Evolutionary conservation across 1,284 basidiomycete species (phyloP).

Genomic region (Nidula niveotomentosa): DNA sequence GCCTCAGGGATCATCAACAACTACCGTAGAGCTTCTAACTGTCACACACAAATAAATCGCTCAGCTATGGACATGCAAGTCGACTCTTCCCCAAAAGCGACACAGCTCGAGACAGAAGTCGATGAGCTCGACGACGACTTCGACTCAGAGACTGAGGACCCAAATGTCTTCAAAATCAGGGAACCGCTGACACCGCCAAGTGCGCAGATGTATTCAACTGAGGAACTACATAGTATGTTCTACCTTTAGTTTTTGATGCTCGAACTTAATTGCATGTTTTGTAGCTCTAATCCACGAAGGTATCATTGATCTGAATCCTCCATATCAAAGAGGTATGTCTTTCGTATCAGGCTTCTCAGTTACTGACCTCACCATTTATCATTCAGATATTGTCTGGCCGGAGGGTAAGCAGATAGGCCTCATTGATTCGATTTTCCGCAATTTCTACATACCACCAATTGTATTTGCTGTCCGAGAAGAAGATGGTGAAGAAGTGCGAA

Average conservation of each 20-base stretch:
- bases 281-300: slow-evolving; percentile 54
- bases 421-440: slow-evolving; percentile 71
- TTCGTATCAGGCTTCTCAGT: too few species aligned
- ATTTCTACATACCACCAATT: slow-evolving; percentile 74
- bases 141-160: slow-evolving; percentile 35
- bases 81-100: too few species aligned
- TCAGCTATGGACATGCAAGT: too few species aligned
- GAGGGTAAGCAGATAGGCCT: slow-evolving; percentile 66
- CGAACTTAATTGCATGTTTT: too few species aligned
- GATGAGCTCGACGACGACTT: slow-evolving; percentile 52
- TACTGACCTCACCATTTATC: too few species aligned
- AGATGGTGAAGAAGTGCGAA: slow-evolving; percentile 62
- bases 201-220: slow-evolving; percentile 31
- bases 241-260: neutral
- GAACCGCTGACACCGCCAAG: slow-evolving; percentile 34
- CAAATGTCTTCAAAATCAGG: slow-evolving; percentile 46
- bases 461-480: slow-evolving; percentile 62
- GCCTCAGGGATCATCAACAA: too few species aligned
- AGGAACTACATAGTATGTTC: slow-evolving; percentile 52
- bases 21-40: too few species aligned
- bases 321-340: slow-evolving; percentile 71
- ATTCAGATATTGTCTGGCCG: slow-evolving; percentile 69
- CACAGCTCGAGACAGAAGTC: slow-evolving; percentile 29
- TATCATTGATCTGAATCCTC: slow-evolving; percentile 68
- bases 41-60: too few species aligned